phyloP scores from a whole-genome alignment of 2,329 filamentous ascomycete genomes.

The Aspergillus alliaceus region DNA sequence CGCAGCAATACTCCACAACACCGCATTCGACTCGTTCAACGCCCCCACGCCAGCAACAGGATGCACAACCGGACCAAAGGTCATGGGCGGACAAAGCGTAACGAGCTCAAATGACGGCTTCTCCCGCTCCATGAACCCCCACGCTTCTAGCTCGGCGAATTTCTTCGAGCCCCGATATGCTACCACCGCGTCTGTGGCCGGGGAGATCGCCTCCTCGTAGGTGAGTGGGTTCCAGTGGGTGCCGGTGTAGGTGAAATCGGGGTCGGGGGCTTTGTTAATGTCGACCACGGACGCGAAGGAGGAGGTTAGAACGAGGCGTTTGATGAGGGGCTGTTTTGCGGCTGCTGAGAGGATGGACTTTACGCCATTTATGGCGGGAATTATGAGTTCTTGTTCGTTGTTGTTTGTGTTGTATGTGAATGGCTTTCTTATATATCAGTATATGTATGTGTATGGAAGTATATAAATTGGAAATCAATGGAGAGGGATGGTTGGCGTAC shows the following conservation, averaged over 20 bases:
- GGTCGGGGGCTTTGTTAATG: slow-evolving; percentile 8
- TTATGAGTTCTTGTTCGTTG: slow-evolving; percentile 46
- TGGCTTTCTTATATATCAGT: slow-evolving; percentile 40
- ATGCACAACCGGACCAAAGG: slow-evolving; percentile 46
- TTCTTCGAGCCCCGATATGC: slow-evolving; percentile 36
- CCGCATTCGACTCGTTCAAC: slow-evolving; percentile 46
- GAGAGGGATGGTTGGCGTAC: too few relatives aligned
- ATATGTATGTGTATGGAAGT: too few relatives aligned
- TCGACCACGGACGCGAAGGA: slow-evolving; percentile 32
- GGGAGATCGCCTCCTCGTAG: slow-evolving; percentile 26
- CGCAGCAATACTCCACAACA: slow-evolving; percentile 42
- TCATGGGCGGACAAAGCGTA: slow-evolving; percentile 47
- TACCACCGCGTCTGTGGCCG: slow-evolving; percentile 19
- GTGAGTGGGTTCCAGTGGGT: slow-evolving; percentile 33
- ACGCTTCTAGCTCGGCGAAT: slow-evolving; percentile 30
- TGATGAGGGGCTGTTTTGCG: slow-evolving; percentile 17
- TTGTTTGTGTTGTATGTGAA: slow-evolving; percentile 46
- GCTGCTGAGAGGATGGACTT: slow-evolving; percentile 40
- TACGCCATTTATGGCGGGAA: slow-evolving; percentile 50
- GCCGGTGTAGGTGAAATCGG: slow-evolving; percentile 27
- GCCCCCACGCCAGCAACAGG: slow-evolving; percentile 33
- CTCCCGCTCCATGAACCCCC: slow-evolving; percentile 33
- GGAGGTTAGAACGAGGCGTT: slow-evolving; percentile 29
- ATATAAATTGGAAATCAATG: too few relatives aligned
- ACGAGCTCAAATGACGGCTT: slow-evolving; percentile 44